These are phyloP conservation scores for Sugiyamaella smithiae DNA, from an alignment of 805 yeast species.

Conservation along the genomic window DNA sequence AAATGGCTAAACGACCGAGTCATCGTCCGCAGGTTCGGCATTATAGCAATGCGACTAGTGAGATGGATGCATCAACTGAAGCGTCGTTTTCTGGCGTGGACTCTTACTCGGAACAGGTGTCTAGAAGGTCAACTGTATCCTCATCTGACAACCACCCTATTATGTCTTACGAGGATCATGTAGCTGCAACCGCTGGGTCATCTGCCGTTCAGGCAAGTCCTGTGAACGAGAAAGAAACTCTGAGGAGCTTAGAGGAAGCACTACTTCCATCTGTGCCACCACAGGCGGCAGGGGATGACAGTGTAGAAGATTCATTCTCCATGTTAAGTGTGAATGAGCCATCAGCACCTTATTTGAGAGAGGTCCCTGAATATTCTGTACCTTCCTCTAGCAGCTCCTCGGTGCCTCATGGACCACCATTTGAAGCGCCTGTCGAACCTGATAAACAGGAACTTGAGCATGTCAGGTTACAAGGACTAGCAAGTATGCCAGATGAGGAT, in stretches of 20 bases:
- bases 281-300: not conserved
- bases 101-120: not conserved
- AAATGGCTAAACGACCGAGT: not conserved
- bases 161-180: conserved; percentile 1
- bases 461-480: conserved; percentile 37
- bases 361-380: conserved; percentile 10
- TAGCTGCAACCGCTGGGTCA: not conserved
- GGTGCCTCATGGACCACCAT: not conserved
- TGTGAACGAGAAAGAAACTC: conserved; percentile 51
- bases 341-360: conserved; percentile 6
- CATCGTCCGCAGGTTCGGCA: not conserved
- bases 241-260: conserved; percentile 54
- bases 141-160: not conserved
- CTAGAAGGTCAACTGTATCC: conserved; percentile 2
- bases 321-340: not conserved
- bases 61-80: not conserved
- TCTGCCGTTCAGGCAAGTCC: not conserved
- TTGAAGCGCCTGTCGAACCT: conserved; percentile 7
- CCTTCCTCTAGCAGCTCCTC: not conserved
- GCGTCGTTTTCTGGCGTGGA: not conserved
- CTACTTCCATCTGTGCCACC: conserved; percentile 60
- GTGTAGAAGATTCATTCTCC: not conserved
- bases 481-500: conserved; percentile 39
- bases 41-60: not conserved
- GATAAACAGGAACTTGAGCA: conserved; percentile 45